phyloP scores from a whole-genome alignment of 2,329 filamentous ascomycete genomes.

The Neonectria punicea region DNA sequence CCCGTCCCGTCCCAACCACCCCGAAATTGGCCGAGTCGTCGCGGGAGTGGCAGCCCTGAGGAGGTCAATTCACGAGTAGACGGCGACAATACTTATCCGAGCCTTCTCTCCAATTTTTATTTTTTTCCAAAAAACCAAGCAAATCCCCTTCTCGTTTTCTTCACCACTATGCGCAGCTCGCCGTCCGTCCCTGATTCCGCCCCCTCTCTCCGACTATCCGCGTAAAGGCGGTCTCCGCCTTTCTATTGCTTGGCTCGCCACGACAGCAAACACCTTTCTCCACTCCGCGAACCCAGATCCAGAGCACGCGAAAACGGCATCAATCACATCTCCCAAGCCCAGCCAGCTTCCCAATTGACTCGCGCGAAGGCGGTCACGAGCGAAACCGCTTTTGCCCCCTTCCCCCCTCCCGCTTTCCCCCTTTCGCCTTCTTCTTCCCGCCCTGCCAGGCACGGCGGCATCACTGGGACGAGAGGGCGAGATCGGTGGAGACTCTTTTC shows the following conservation, averaged over 20 bases:
- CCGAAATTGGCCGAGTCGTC: slow-evolving; percentile 15
- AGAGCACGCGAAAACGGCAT: slow-evolving; percentile 6
- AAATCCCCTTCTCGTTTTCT: not conserved
- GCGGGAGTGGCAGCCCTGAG: not conserved
- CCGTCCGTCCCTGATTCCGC: not conserved
- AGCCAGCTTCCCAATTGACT: not conserved
- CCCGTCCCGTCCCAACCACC: slow-evolving; percentile 19
- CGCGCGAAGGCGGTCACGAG: slow-evolving; percentile 11
- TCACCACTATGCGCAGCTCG: not conserved
- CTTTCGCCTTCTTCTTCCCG: slow-evolving; percentile 7
- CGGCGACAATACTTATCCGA: not conserved
- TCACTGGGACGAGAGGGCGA: slow-evolving; percentile 24
- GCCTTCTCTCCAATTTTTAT: not conserved
- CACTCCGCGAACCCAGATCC: slow-evolving; percentile 19
- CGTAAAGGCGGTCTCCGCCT: not conserved
- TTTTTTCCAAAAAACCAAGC: too few relatives aligned
- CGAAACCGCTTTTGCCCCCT: not conserved
- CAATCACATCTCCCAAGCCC: slow-evolving; percentile 7
- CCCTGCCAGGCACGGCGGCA: slow-evolving; percentile 27
- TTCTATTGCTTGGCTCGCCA: not conserved
- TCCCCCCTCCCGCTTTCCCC: not conserved
- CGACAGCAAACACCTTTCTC: slow-evolving; percentile 14
- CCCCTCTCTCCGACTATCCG: not conserved
- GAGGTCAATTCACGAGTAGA: not conserved
- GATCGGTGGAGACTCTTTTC: slow-evolving; percentile 28